Evolutionary conservation across 495 filamentous ascomycete genomes (phyloP), one percentile per base, ranked within the genome.

Genomic region (Jackrogersella multiformis): DNA sequence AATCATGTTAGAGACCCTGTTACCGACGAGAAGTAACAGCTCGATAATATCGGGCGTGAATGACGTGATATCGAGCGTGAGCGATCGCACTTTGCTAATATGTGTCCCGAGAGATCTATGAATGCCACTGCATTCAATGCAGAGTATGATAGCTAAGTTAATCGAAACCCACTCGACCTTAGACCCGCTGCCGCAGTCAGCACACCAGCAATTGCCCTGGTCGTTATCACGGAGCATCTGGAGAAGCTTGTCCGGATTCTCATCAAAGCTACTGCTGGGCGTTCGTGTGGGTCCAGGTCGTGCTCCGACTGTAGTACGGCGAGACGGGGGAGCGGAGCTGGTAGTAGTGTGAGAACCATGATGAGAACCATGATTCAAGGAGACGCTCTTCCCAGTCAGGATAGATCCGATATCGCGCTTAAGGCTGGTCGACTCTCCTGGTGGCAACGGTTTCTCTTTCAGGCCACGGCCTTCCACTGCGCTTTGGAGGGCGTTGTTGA

Each of bases 131-230:
- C 95, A 99, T 76, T 99, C 95, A 64, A 99, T 99, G 78, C 95
- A 99, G 13, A 99, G 85, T 28, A 98, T 88, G 55, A 98, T 96
- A 26, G 91, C 96, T 2, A 99, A 85, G 69, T 99, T 99, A 75
- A 99, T 97, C 1, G 94, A 97, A 36, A 97, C 95, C 95, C 95
- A 99, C 76, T 99, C 96, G 15, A 96, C 92, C 76, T 96, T 97
- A 66, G 88, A 85, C 26, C 89, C 88, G 20, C 93, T 96, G 12
- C 91, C 92, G 74, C 95, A 99, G 73, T 99, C 95, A 20, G 94
- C 95, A 76, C 95, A 99, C 87, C 89, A 92, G 54, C 87, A 90
- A 76, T 99, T 99, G 16, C 92, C 93, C 66, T 97, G 89, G 65
- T 98, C 96, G 30, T 90, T 90, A 35, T 96, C 92, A 39, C 95